Evolutionary conservation across 176 grass and related monocot species (phyloP).

Genomic region (Aegilops longissima): DNA sequence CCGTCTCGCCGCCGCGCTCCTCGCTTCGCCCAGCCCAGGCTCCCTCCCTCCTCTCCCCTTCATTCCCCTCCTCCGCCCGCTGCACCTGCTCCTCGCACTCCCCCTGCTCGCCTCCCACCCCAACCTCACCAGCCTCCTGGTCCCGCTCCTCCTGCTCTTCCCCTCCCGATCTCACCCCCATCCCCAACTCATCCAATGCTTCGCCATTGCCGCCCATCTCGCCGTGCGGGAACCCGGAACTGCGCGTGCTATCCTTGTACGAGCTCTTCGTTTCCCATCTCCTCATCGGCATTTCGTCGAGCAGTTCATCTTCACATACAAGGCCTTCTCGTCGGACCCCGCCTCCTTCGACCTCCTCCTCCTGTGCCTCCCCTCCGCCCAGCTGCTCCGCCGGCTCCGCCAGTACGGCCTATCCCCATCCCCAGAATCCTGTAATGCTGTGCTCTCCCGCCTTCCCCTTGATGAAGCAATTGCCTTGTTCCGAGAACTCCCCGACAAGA

Average conservation of each 20-base stretch:
- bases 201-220: conserved; percentile 49
- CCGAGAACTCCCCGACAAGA: conserved; percentile 50
- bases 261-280: conserved; percentile 43
- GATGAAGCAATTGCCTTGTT: conserved; percentile 60
- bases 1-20: conserved; percentile 52
- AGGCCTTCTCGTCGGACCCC: conserved; percentile 78
- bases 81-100: conserved; percentile 55
- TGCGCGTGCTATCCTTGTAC: conserved; percentile 37
- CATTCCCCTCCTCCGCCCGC: conserved; percentile 36
- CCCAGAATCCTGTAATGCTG: conserved; percentile 55
- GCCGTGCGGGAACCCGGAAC: conserved; percentile 48
- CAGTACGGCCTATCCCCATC: conserved; percentile 72
- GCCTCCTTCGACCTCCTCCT: conserved; percentile 80
- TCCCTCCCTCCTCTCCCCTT: conserved; percentile 43
- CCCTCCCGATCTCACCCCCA: conserved; percentile 40
- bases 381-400: conserved; percentile 61
- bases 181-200: conserved; percentile 41
- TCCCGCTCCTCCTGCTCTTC: conserved; percentile 57
- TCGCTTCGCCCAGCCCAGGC: conserved; percentile 20
- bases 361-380: conserved; percentile 44
- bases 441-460: conserved; percentile 55
- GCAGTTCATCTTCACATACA: conserved; percentile 77
- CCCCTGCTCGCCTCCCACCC: conserved; percentile 53
- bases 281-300: conserved; percentile 66
- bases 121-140: conserved; percentile 39